Base-by-base conservation (phyloP, 2,329 filamentous ascomycete genomes). In the Cyclaneusma minus region DNA sequence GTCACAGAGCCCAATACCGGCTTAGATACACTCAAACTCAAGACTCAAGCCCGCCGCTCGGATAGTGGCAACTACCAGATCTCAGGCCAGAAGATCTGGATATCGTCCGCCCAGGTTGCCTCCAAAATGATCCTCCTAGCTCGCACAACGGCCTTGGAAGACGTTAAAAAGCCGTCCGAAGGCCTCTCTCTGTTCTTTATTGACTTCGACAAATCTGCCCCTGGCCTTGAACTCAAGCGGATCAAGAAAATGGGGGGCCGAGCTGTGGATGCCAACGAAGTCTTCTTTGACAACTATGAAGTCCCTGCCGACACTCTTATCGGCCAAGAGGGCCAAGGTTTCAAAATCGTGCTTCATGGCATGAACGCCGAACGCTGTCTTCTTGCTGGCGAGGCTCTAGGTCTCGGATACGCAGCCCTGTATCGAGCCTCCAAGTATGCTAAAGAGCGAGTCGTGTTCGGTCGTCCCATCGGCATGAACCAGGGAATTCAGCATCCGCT, bases 161-260 rank as follows among this genome's bases (percentile, higher is more conserved):
- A 80, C 32, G 68, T 72, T 0, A 55, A 57, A 32, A 83, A 75
- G 43, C 66, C 74, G 0, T 79, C 68, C n/a, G 70, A 85, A 45
- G 80, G 76, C 0, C 57, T 91, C 0, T 83, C 76, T 0, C 55
- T 91, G 16, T 87, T 91, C 48, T 89, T 75, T 42, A 82, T 91
- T 31, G 70, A 81, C 31, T 60, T 91, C 4, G 68, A 87, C 45
- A 62, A 62, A 13, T 44, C 44, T 0, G 52, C 62, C 4, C 63
- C 74, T 0, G 67, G 67, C 0, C 54, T 87, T 2, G 66, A 76
- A 7, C 56, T 89, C 43, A 68, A 68, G 22, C 68, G 56, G 42
- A 91, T 91, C 39, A 72, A 68, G 49, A 91, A 91, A 48, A 89
- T 91, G 80, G 83, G 83, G 6, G 78, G 80, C 0, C 59, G 79